Evolutionary conservation across 345 rosid species (phyloP).

Genomic region (Acer saccharum): DNA sequence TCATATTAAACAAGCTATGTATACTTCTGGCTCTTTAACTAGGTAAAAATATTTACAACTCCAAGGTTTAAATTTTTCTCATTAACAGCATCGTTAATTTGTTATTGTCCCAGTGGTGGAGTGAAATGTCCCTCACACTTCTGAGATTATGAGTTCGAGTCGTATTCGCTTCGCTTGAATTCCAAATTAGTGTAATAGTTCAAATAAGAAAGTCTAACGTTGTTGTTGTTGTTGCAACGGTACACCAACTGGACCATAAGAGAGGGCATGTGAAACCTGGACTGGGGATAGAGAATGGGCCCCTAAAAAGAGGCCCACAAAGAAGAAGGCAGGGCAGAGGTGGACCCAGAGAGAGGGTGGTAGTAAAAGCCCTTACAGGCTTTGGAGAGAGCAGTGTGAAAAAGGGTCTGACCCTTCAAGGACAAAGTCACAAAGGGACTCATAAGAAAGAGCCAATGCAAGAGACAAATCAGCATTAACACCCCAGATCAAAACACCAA

Average conservation of each 20-base stretch:
- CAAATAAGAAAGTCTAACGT: too few species aligned
- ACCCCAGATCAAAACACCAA: slow-evolving; percentile 3
- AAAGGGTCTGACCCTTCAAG: neutral
- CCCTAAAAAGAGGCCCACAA: slow-evolving; percentile 6
- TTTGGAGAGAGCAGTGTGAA: neutral
- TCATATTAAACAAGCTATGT: neutral
- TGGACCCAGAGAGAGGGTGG: slow-evolving; percentile 17
- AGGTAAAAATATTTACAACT: too few species aligned
- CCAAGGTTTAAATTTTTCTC: too few species aligned
- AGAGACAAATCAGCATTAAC: slow-evolving; percentile 39
- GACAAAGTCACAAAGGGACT: slow-evolving; percentile 12
- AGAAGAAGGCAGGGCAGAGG: neutral
- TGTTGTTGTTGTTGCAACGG: too few species aligned
- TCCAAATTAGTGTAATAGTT: too few species aligned
- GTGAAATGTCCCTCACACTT: too few species aligned
- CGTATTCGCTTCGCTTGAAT: too few species aligned
- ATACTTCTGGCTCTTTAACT: too few species aligned
- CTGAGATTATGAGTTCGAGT: too few species aligned
- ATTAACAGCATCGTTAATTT: too few species aligned
- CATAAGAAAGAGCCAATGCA: slow-evolving; percentile 25
- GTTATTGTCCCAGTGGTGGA: too few species aligned
- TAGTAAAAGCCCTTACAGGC: slow-evolving; percentile 18
- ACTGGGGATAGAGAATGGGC: slow-evolving; percentile 16
- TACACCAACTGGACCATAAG: too few species aligned
- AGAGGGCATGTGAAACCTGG: slow-evolving; percentile 27